phyloP scores from a whole-genome alignment of 1,284 basidiomycete species.

The Kalmanozyma brasiliensis region DNA sequence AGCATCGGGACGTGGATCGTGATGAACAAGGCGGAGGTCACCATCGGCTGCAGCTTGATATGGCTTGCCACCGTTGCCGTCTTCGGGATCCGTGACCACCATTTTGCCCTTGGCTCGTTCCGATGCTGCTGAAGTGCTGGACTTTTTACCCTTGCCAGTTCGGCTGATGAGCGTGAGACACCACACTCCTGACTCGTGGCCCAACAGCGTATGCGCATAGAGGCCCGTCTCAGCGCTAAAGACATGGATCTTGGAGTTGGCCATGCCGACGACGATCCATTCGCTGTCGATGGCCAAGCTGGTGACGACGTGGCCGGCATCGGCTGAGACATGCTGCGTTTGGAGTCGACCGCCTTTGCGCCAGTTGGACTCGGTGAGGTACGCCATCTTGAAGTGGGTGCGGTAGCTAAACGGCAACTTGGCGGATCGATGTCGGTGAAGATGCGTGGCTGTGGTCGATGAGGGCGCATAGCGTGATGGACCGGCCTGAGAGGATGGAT shows the following conservation, averaged over 20 bases:
- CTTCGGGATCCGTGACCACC: constrained; percentile 49
- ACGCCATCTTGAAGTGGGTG: constrained; percentile 80
- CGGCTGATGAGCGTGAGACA: constrained; percentile 77
- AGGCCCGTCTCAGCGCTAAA: constrained; percentile 85
- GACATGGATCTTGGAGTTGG: constrained; percentile 86
- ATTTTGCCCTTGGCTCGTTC: constrained; percentile 42
- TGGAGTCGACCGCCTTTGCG: constrained; percentile 81
- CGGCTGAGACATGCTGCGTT: constrained; percentile 75
- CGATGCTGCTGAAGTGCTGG: constrained; percentile 7
- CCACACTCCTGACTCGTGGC: constrained; percentile 92
- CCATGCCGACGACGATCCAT: constrained; percentile 89
- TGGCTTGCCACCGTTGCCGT: constrained; percentile 48
- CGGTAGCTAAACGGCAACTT: constrained; percentile 73
- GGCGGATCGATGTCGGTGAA: constrained; percentile 33
- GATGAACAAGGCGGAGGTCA: constrained; percentile 51
- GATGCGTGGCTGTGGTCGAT: constrained; percentile 15
- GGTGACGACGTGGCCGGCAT: constrained; percentile 80
- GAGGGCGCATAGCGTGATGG: constrained; percentile 14
- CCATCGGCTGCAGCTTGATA: constrained; percentile 48
- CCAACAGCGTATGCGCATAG: constrained; percentile 80
- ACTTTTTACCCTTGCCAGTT: constrained; percentile 18
- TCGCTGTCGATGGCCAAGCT: constrained; percentile 85
- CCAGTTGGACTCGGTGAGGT: constrained; percentile 85
- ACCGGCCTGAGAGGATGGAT: constrained; percentile 17
- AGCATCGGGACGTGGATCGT: constrained; percentile 53